phyloP scores from a whole-genome alignment of 2,329 filamentous ascomycete species.

The Tolypocladium ophioglossoides region DNA sequence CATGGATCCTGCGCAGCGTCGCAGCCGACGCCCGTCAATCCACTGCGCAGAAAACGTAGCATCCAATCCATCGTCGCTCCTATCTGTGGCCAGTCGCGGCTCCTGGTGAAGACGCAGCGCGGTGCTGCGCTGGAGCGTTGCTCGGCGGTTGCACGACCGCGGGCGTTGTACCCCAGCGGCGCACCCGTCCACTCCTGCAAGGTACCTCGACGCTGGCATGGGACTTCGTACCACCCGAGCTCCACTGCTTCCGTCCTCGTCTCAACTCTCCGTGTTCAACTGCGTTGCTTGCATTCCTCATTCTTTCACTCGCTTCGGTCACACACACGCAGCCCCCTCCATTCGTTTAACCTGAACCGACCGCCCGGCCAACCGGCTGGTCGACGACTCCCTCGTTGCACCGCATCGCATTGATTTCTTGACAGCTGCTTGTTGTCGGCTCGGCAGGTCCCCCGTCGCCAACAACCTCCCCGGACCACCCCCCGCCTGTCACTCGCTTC shows the following conservation, averaged over 20 bases:
- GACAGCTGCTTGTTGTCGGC: not conserved
- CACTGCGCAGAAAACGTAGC: no score
- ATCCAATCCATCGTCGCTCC: not conserved
- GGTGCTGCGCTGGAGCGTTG: not conserved
- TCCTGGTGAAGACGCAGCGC: not conserved
- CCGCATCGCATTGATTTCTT: not conserved
- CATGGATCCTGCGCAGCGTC: not conserved
- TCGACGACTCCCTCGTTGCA: not conserved
- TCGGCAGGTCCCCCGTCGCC: not conserved
- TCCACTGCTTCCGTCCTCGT: not conserved
- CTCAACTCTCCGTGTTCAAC: not conserved
- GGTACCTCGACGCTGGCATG: not conserved
- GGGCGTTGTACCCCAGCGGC: not conserved
- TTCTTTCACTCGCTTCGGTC: not conserved
- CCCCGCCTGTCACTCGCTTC: not conserved
- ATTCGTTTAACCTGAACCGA: not conserved
- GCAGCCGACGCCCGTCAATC: not conserved
- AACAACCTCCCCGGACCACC: not conserved
- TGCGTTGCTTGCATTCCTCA: not conserved
- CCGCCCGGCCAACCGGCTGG: not conserved
- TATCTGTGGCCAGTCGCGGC: not conserved
- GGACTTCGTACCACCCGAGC: not conserved
- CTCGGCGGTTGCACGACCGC: not conserved
- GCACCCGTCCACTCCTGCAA: not conserved
- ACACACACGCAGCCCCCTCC: not conserved